A percentile compares a stretch with the other conserved stretches of the same genome.
These are phyloP conservation scores for Dimargaris cristalligena DNA, from an alignment of 192 early-diverging fungal genomes.

Conservation along the genomic window DNA sequence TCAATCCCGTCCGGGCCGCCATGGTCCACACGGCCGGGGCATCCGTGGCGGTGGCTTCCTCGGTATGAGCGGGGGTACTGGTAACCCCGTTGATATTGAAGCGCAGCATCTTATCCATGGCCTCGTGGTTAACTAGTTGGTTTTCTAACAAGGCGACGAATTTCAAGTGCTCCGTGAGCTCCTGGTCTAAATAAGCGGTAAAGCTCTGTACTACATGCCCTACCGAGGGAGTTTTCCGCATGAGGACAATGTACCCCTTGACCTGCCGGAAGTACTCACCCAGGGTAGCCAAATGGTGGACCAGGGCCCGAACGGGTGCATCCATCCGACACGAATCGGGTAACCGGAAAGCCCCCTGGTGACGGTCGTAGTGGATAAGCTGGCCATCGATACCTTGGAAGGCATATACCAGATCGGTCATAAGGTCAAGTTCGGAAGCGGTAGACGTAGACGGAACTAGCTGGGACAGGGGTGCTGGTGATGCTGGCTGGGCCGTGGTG, in stretches of 20 bases:
- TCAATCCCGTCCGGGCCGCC: slow-evolving; percentile 38
- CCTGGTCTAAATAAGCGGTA: slow-evolving; percentile 56
- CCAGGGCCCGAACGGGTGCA: slow-evolving; percentile 44
- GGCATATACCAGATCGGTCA: slow-evolving; percentile 78
- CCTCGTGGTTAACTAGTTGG: slow-evolving; percentile 37
- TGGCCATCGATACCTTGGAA: slow-evolving; percentile 90
- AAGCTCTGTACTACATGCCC: slow-evolving; percentile 48
- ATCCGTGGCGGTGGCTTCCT: not conserved
- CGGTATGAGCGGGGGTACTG: not conserved
- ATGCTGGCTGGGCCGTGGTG: not conserved
- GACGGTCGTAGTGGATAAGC: slow-evolving; percentile 46
- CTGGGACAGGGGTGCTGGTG: not conserved
- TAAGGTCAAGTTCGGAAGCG: slow-evolving; percentile 38
- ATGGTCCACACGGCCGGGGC: slow-evolving; percentile 20
- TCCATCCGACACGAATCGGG: slow-evolving; percentile 29
- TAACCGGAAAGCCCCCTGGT: slow-evolving; percentile 32
- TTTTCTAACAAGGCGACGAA: slow-evolving; percentile 74
- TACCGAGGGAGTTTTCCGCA: slow-evolving; percentile 12
- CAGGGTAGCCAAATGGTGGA: slow-evolving; percentile 50
- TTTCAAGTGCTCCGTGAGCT: slow-evolving; percentile 69
- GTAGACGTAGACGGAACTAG: slow-evolving; percentile 18
- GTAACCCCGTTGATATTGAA: not conserved
- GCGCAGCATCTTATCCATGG: not conserved
- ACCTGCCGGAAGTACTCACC: slow-evolving; percentile 62
- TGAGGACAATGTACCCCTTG: slow-evolving; percentile 31